Base-by-base conservation (phyloP, 306 rosid species). In the Rosa multiflora region DNA sequence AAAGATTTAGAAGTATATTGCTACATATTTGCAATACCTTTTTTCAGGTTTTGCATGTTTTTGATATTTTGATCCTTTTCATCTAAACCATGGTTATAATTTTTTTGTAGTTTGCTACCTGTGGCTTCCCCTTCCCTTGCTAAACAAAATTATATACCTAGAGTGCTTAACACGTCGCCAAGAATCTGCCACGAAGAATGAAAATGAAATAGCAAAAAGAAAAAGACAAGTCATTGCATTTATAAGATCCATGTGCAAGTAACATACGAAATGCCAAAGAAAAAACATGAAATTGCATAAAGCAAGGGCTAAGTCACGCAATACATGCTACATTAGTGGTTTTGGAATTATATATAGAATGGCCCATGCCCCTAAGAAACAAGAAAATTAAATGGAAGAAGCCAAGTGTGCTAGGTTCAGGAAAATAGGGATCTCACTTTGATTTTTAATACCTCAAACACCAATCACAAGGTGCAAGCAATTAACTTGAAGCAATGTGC, bases 201-300 rank as follows among this genome's bases (percentile, higher is more conserved):
- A n/a, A 40, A n/a, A 10, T 53, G 13, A 11, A 73, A 3, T 5
- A 6, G 6, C 7, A 4, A 5, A 32, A 71, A 3, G 1, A 8
- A 17, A 20, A 49, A 40, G 14, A 14, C 62, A 17, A 26, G 48
- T 12, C 55, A 69, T 8, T 15, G 77, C 77, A 68, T 76, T 76
- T 70, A 76, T 37, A 42, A 69, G 51, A 18, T 39, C 40, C 77
- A 76, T 59, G 77, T 59, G 81, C 80, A 59, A 59, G 14, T 67
- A 32, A 13, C 72, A 32, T 46, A 66, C 11, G 52, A 74, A 80
- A 74, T 66, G 75, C 26, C 61, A 20, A 58, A 26, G 47, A 21
- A 42, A 58, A 12, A 29, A 5, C 46, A 70, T 26, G 37, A 17
- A 78, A 18, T 55, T 43, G 39, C 49, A 14, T 10, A 44, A 47